Percentiles rank a stretch among this genome's conserved stretches.
Conservation (phyloP, 179 eudicot genomes). For the Drosera spatulata region DNA sequence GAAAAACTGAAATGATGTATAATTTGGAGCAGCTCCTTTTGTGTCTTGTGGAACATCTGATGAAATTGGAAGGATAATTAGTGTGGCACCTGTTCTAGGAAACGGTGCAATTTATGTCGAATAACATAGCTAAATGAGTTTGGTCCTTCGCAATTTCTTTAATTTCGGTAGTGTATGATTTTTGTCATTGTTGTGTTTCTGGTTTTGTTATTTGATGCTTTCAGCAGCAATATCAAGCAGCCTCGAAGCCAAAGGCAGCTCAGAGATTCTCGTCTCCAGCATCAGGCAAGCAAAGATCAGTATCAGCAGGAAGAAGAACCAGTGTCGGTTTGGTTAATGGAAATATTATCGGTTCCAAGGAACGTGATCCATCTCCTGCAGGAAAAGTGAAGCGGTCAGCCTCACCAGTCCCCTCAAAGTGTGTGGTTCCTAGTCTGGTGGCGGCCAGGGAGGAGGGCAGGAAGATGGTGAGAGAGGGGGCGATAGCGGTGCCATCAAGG, state of each 20-base stretch:
- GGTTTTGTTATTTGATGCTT: too few relatives aligned
- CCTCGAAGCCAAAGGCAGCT: conserved; percentile 13
- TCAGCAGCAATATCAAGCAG: conserved; percentile 4
- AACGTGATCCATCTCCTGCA: conserved; percentile 79
- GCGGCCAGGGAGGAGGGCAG: conserved; percentile 68
- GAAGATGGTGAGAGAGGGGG: conserved; percentile 49
- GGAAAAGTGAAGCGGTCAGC: conserved; percentile 7
- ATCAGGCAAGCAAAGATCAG: conserved; percentile 21
- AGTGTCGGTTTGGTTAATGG: not conserved
- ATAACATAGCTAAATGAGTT: too few relatives aligned
- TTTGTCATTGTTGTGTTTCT: too few relatives aligned
- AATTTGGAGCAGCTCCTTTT: too few relatives aligned
- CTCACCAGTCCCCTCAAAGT: conserved; percentile 1
- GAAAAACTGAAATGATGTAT: too few relatives aligned
- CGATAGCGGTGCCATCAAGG: conserved; percentile 87
- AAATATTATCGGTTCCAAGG: conserved; percentile 4
- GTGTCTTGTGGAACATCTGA: too few relatives aligned
- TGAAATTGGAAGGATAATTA: too few relatives aligned
- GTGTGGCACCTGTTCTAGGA: too few relatives aligned
- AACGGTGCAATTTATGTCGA: too few relatives aligned
- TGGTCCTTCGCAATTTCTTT: too few relatives aligned
- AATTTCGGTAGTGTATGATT: too few relatives aligned
- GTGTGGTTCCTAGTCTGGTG: conserved; percentile 51
- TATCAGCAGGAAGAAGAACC: conserved; percentile 42
- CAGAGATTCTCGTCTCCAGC: conserved; percentile 76